Evolutionary conservation across 2,329 filamentous ascomycete species (phyloP), one percentile per base, ranked within the genome.

Genomic region (Akanthomyces muscarius): DNA sequence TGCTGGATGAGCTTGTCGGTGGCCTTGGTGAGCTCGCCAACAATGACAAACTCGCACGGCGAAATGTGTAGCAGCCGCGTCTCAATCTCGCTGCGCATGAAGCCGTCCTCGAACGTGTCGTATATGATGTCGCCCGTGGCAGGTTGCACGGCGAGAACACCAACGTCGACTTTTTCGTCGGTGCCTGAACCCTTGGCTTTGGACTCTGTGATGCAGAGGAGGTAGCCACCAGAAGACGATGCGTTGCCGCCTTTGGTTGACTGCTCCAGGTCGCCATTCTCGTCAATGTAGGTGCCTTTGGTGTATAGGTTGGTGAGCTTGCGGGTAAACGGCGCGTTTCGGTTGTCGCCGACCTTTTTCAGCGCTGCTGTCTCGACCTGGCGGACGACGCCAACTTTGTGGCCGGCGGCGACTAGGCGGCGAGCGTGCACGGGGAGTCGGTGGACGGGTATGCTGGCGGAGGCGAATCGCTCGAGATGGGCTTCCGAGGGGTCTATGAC

Each of bases 221-320:
- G 80, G 72, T 97, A 97, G n/a, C 95, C 95, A n/a, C 83, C 86
- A 1, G 84, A 79, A 1, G 84, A 79, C 0, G 86, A 82, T 1
- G 84, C 80, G 25, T 63, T 56, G 45, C 83, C 80, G 0, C 66
- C 78, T 68, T 70, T 78, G 21, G 66, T 64, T 69, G 71, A 72
- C 61, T 79, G 78, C 59, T 90, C 89, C 5, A 97, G 76, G 30
- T 91, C 91, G 66, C 95, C 94, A 11, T 91, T 84, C 73, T 99
- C 95, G 71, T 98, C 95, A 63, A 99, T 89, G 69, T 98, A 99
- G 2, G 95, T 99, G 50, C 93, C 95, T 75, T 98, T 99, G 10
- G 95, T 99, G 76, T 99, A 99, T 7, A 99, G 82, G 71, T 96
- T 97, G 18, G 95, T 98, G 70, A 99, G 86, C 70, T 96, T 95